A percentile compares a stretch with the other conserved stretches of the same genome.
phyloP scores from a whole-genome alignment of 441 rosid species.

The Croton setiger region DNA sequence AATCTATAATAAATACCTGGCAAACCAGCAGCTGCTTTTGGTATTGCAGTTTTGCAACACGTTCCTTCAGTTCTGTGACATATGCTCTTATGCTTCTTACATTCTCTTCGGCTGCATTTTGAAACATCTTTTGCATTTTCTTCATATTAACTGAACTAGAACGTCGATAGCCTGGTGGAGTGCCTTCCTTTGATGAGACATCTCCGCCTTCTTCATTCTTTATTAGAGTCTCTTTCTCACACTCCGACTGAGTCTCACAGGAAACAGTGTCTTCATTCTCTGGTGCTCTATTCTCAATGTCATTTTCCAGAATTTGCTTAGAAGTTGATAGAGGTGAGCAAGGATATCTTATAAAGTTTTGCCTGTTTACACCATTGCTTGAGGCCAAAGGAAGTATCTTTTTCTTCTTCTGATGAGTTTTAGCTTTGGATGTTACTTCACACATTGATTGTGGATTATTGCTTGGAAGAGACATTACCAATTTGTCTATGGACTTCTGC shows the following conservation, averaged over 20 bases:
- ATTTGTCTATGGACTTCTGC: conserved; percentile 92
- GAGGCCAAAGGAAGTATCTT: conserved; percentile 78
- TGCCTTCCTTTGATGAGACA: conserved; percentile 76
- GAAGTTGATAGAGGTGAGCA: conserved; percentile 91
- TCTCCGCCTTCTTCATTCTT: conserved; percentile 87
- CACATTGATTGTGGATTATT: conserved; percentile 33
- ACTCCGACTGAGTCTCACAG: conserved; percentile 37
- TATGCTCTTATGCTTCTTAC: conserved; percentile 92
- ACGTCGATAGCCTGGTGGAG: conserved; percentile 69
- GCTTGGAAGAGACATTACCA: conserved; percentile 94
- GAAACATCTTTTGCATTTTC: conserved; percentile 99
- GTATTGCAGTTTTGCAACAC: conserved; percentile 96
- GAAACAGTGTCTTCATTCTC: conserved; percentile 45
- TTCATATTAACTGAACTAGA: conserved; percentile 95
- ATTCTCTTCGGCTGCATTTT: conserved; percentile 98
- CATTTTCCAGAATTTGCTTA: conserved; percentile 64
- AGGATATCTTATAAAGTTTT: conserved; percentile 75
- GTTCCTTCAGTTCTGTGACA: conserved; percentile 94
- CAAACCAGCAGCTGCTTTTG: conserved; percentile 99
- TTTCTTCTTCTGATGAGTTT: conserved; percentile 78
- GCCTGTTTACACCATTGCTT: conserved; percentile 64
- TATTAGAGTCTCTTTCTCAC: conserved; percentile 65
- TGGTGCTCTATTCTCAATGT: conserved; percentile 80
- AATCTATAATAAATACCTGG: conserved; percentile 52
- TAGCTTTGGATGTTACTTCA: conserved; percentile 59